Evolutionary conservation across 106 monocot genomes (phyloP), one percentile per base, ranked within the genome.

Genomic region (Gastrodia elata): DNA sequence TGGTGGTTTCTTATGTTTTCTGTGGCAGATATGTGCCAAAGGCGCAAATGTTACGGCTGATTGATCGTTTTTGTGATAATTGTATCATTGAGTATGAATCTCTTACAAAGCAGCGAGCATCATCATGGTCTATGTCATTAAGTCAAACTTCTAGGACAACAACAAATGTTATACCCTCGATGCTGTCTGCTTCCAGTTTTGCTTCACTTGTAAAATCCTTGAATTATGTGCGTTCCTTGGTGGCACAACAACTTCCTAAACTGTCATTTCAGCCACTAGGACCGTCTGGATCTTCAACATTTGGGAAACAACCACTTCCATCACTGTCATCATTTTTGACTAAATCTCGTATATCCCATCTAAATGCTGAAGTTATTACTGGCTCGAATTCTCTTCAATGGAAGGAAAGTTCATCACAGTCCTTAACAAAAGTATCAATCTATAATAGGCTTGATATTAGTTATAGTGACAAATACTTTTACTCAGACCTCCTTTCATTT

Each of bases 181-280:
- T 78, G 0, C 39, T 65, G 3, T 70, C 83, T 39, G 78, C 75
- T 59, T 70, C 86, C 43, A 88, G 80, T 80, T 88, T 87, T 85
- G 87, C 88, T 59, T 88, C 90, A 76, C 88, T 93, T 68, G 75
- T 93, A 0, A 98, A 98, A 73, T 98, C 98, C 42, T 83, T 98
- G 65, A 87, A 80, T 75, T 98, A 89, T 88, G 93, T 93, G 37
- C 90, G 88, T 42, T 98, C 93, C 33, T 69, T 98, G 43, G 98
- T 98, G 27, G 83, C 88, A 71, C 88, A 84, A 10, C 88, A 98
- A 80, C 84, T 88, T 74, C 91, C 96, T 55, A 92, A 84, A 70
- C 40, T 93, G 20, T 91, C 90, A 5, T 92, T 96, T 72, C 93
- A 86, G 40, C 86, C 90, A 70, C 28, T 85, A n/a, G 68, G 64